Evolutionary conservation across 768 basidiomycete genomes (phyloP), one percentile per base, ranked within the genome.

Genomic region (Ramaria rubella): DNA sequence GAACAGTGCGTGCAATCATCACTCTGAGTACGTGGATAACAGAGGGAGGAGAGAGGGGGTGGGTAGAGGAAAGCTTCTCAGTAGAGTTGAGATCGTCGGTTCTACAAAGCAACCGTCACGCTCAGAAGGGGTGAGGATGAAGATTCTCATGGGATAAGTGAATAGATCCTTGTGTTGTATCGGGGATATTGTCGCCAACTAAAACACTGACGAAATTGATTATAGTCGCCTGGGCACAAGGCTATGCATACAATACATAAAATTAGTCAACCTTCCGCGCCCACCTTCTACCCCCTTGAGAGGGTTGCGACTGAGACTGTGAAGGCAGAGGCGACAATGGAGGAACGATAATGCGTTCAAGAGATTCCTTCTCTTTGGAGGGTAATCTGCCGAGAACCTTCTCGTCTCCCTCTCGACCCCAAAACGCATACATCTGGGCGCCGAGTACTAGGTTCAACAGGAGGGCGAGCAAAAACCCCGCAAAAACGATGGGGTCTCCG

Each of bases 401-500:
- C 17, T 44, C 48, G 12, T 54, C 55, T 2, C 66, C 72, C 14
- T 77, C 78, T 59, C 78, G 75, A 12, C 84, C 86, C 87, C 88
- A 89, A 68, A 89, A 97, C 72, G 80, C 70, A 77, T 84, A 87
- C 77, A 97, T 77, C 73, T 97, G 94, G 11, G 70, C 73, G 2
- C 89, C 94, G 12, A 98, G 72, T n/a, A 95, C 75, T 57, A 83
- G 59, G 69, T 99, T 99, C 9, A 98, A 75, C 5, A 83, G 44
- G 1, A 95, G 81, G 1, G 92, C 91, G 21, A 94, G 78, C 0
- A 79, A 82, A 69, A 94, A 98, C 26, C 93, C 90, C 24, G 89
- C 87, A 19, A 82, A 73, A 61, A 98, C 81, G 61, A 96, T 76
- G 7, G 68, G 62, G 69, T 98, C 96, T 50, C 85, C 82, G 56